Base-by-base conservation (phyloP, 2,329 filamentous ascomycete species). In the Cladophialophora chaetospira region DNA sequence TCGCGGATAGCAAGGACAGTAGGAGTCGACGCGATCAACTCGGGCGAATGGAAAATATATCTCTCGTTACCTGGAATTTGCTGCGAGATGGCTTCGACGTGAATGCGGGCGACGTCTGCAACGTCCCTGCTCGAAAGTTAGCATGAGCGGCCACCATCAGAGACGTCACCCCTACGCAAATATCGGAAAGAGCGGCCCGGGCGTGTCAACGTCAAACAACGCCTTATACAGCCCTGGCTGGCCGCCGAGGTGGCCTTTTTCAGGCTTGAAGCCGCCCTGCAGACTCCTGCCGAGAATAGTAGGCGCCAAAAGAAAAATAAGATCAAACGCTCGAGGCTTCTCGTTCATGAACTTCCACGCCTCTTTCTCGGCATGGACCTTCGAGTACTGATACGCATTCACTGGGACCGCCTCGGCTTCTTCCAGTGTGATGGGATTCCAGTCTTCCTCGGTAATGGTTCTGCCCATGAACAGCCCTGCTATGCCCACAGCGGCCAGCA, bases 371-470 rank as follows among this genome's bases (percentile, higher is more conserved):
- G 54, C 38, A n/a, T 45, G 33, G 6, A 46, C 40, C 28, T 57
- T 57, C 3, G 47, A 52, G 47, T 51, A 57, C 38, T 50, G 45
- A n/a, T 57, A 57, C 17, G 54, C 54, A 5, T 44, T 47, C 4
- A 13, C 13, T 10, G 54, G 54, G 11, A 5, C 52, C 15, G 21
- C 4, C 15, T 26, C 47, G 4, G 54, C 54, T n/a, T 52, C 54
- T 28, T 57, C 54, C 15, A 21, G 17, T 4, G 46, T n/a, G 29
- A 57, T 52, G 31, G 47, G 36, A 11, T 52, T 57, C 54, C 54
- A 57, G 28, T 28, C 43, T 2, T 40, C 29, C 3, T 42, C 47
- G 2, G 46, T 31, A 13, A 52, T 31, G 29, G 47, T 52, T 21
- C 21, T 40, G 17, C 31, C 31, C 10, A 40, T 38, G 29, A 42